Base-by-base conservation (phyloP, 164 flowering plant species). In the Tetracentron sinense region DNA sequence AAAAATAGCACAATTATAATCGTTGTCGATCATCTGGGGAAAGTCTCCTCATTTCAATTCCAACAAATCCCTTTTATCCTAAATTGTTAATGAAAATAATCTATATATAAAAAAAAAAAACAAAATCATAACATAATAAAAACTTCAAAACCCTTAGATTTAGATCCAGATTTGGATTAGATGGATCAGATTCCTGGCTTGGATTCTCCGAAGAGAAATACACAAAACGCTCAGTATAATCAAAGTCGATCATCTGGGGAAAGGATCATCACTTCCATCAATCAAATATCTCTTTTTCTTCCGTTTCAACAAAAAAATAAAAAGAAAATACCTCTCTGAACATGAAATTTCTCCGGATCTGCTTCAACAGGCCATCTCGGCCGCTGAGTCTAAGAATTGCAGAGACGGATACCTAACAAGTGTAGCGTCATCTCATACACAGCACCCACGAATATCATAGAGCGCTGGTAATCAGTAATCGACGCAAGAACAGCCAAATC, bases 181-280 rank as follows among this genome's bases (percentile, higher is more conserved):
- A 53, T 53, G 56, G 56, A 53, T 53, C 56, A 53, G 56, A 27
- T 53, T 53, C 6, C 56, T 53, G 56, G 56, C 56, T 53, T 53
- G 56, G 56, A 53, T 53, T 20, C 31, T 53, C 56, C 31, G 31
- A 21, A 53, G 31, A 53, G 31, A 53, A 53, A 15, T 1, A 8
- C 0, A 2, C n/a, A 47, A 49, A n/a, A 8, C 12, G 56, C 56
- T 12, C n/a, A 53, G 56, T 53, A 53, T 53, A 27, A 53, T 53
- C 56, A 53, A 2, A 53, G 56, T 53, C 56, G 56, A 53, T 27
- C 56, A 53, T 12, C 8, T 53, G 56, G 56, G 56, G 56, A 53
- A 53, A 53, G 56, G n/a, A 53, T 53, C 56, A 53, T 53, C 56
- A 53, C 56, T 53, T 53, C 56, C 56, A 53, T 26, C 56, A 31